phyloP scores from a whole-genome alignment of 2,329 filamentous ascomycete genomes.

The Graphilbum ipis-grandicollis region DNA sequence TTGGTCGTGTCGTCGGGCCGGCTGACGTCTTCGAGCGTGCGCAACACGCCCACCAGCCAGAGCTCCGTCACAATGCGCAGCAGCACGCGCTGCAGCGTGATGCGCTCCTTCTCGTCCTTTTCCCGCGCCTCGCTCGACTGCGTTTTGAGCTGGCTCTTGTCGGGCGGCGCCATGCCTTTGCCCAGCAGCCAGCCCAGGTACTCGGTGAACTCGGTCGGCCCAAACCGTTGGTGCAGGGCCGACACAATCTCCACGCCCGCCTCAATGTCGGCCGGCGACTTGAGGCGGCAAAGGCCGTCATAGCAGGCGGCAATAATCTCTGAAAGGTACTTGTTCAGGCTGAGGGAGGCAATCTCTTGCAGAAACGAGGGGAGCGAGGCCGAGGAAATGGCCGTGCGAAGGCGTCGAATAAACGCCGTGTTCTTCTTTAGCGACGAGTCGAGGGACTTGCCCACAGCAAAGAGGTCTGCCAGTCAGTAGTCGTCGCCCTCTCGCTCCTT shows the following conservation, averaged over 20 bases:
- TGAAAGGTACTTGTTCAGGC: conserved; percentile 89
- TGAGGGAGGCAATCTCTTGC: conserved; percentile 77
- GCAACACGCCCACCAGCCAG: conserved; percentile 80
- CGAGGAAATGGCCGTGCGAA: conserved; percentile 74
- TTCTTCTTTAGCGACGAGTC: conserved; percentile 97
- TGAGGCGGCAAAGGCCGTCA: conserved; percentile 82
- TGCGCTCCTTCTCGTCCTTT: conserved; percentile 86
- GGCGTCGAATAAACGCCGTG: conserved; percentile 90
- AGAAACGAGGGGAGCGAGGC: conserved; percentile 69
- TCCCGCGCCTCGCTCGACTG: conserved; percentile 70
- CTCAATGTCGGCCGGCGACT: conserved; percentile 79
- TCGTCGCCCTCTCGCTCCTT: too few species aligned
- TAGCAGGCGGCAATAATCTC: conserved; percentile 94
- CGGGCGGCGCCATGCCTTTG: conserved; percentile 77
- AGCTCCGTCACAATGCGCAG: conserved; percentile 85
- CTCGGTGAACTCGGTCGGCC: conserved; percentile 74
- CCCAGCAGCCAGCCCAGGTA: conserved; percentile 86
- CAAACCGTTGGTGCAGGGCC: conserved; percentile 90
- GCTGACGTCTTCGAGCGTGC: conserved; percentile 55
- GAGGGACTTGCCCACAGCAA: conserved; percentile 59
- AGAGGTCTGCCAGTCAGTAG: conserved; percentile 45
- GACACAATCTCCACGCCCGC: conserved; percentile 85
- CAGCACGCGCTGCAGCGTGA: conserved; percentile 70
- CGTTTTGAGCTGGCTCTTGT: conserved; percentile 66
- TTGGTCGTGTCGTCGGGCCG: conserved; percentile 46